Percentiles rank a stretch among this genome's conserved stretches.
phyloP scores from a whole-genome alignment of 331 rosid species.

The Quercus phellos region DNA sequence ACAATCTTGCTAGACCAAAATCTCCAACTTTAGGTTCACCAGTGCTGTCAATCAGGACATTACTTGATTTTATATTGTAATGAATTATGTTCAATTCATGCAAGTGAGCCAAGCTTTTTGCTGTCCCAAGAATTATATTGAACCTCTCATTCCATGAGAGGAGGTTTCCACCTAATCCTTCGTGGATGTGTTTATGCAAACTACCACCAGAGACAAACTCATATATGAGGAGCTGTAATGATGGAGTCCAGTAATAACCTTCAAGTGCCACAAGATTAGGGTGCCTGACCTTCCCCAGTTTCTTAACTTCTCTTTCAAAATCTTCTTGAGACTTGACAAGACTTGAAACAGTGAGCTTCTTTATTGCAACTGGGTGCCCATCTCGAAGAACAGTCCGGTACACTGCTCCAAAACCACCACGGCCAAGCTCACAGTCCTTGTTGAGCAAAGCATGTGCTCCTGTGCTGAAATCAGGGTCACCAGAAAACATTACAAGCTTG shows the following conservation, averaged over 20 bases:
- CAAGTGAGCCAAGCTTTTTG: conserved; percentile 89
- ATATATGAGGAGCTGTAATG: conserved; percentile 86
- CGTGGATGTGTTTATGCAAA: conserved; percentile 91
- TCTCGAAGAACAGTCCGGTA: conserved; percentile 82
- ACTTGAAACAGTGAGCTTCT: conserved; percentile 97
- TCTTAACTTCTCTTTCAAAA: conserved; percentile 92
- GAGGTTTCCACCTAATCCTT: conserved; percentile 70
- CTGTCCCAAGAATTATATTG: conserved; percentile 77
- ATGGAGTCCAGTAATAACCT: conserved; percentile 99
- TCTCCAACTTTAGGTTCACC: conserved; percentile 95
- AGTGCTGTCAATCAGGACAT: conserved; percentile 67
- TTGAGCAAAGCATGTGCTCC: conserved; percentile 96
- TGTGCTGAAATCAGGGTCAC: conserved; percentile 90
- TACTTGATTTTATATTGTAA: conserved; percentile 95
- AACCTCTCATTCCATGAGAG: conserved; percentile 93
- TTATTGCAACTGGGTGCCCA: conserved; percentile 93
- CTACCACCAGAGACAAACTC: conserved; percentile 86
- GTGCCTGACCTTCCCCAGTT: conserved; percentile 84
- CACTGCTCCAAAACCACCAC: conserved; percentile 97
- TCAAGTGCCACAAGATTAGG: conserved; percentile 84
- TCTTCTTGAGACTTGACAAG: conserved; percentile 96
- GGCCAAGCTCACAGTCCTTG: conserved; percentile 98
- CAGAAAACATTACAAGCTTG: conserved; percentile 98
- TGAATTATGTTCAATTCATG: conserved; percentile 80
- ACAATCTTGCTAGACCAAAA: conserved; percentile 83